Conservation (phyloP, 1,139 yeast genomes). For the Kodamaea suecica region DNA sequence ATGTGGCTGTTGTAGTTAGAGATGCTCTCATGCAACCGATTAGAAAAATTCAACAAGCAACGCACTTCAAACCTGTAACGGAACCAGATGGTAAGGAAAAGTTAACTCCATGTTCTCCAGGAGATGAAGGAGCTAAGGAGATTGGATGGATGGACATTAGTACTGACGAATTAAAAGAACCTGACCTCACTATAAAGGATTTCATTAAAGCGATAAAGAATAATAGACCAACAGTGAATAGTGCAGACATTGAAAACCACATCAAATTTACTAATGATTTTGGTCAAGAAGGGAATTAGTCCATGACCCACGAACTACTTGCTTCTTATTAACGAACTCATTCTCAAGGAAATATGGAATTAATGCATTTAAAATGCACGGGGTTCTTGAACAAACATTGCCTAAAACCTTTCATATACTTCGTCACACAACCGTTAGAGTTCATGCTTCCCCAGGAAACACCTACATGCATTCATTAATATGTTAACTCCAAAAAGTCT, state of each 20-base stretch:
- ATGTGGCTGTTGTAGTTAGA: constrained; percentile 91
- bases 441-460: too few species aligned
- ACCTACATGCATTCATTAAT: too few species aligned
- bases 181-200: constrained; percentile 85
- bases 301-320: too few species aligned
- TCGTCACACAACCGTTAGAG: too few species aligned
- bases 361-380: too few species aligned
- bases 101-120: constrained; percentile 94
- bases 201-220: constrained; percentile 88
- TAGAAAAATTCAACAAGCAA: constrained; percentile 91
- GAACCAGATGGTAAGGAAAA: constrained; percentile 41
- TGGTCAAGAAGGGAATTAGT: constrained; percentile 90
- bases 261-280: constrained; percentile 88
- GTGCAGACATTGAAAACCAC: constrained; percentile 75
- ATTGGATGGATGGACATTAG: constrained; percentile 92
- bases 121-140: constrained; percentile 80
- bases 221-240: constrained; percentile 93
- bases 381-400: too few species aligned
- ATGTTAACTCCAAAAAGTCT: too few species aligned
- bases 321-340: too few species aligned
- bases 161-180: constrained; percentile 86
- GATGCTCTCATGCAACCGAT: constrained; percentile 99
- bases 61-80: constrained; percentile 74
- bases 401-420: too few species aligned
- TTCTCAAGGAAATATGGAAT: too few species aligned